Evolutionary conservation across 129 eudicot genomes (phyloP), one percentile per base, ranked within the genome.

Genomic region (Pittosporum tobira): DNA sequence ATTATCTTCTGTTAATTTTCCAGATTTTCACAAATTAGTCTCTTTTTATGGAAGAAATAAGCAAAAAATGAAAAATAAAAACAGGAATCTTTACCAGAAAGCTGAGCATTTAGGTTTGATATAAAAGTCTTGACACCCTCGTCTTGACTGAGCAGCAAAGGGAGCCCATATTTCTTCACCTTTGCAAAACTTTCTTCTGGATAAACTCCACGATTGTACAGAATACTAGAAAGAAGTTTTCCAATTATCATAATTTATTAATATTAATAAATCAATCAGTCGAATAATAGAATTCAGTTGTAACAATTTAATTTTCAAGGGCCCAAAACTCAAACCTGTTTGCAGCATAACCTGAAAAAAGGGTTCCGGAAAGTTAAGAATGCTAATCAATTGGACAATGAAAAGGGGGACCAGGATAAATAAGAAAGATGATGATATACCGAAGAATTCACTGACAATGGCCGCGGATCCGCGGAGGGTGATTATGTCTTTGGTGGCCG

Each of bases 141-240:
- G 66, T 91, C 98, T 70, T 91, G 90, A 61, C 87, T 83, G 40
- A 91, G 96, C 69, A 91, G 65, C 94, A 91, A 56, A 7, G 98
- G 94, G 40, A 91, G 95, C 19, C 98, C 98, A 65, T 91, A 91
- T 48, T 91, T 91, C 81, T 91, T 91, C 75, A 91, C 98, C 69
- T 66, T 91, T 4, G 66, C 83, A 38, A 91, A 91, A 72, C 90
- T 91, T 53, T 87, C 95, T 68, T 86, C 98, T 0, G 98, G 96
- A 59, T 91, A 91, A 29, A 91, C 85, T 12, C 84, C 95, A 2
- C 98, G 89, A 74, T 91, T 91, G 63, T 91, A 91, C 66, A 91
- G 48, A 74, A 91, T 91, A 62, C 98, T 90, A 70, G 59, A 65
- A n/a, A n/a, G n/a, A n/a, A 7, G 65, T 42, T 51, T 34, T 2